Percentiles rank a stretch among this genome's conserved stretches.
Evolutionary conservation across 257 asterid genomes (phyloP).

Genomic region (Primulina eburnea): DNA sequence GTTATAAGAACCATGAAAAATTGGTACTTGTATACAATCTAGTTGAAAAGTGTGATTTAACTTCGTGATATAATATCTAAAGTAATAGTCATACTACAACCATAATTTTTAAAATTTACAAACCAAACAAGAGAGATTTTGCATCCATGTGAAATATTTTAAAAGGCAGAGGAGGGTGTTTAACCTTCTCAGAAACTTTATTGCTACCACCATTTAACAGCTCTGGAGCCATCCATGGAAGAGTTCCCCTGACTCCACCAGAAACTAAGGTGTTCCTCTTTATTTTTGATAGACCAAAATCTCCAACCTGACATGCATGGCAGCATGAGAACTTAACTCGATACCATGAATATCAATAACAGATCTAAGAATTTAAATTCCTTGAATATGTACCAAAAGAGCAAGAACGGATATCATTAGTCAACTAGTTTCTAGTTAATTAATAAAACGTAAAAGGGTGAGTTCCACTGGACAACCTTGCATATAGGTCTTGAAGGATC

Average conservation of each 20-base stretch:
- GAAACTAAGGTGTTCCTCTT: slow-evolving; percentile 90
- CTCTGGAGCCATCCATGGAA: slow-evolving; percentile 99
- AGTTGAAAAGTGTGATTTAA: neutral
- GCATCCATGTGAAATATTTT: neutral
- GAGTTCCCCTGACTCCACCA: slow-evolving; percentile 96
- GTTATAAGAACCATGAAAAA: slow-evolving; percentile 21
- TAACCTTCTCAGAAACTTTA: slow-evolving; percentile 89
- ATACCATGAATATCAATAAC: slow-evolving; percentile 4
- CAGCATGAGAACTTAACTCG: slow-evolving; percentile 22
- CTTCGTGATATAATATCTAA: too few relatives aligned
- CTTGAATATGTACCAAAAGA: neutral
- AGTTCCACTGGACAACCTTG: slow-evolving; percentile 49
- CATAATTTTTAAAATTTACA: too few relatives aligned
- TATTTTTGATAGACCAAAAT: slow-evolving; percentile 89
- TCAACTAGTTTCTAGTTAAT: slow-evolving; percentile 4
- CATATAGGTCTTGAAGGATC: slow-evolving; percentile 93
- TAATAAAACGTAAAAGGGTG: neutral
- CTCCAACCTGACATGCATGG: slow-evolving; percentile 66
- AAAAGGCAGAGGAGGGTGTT: neutral
- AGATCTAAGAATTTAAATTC: neutral
- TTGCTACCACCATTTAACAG: slow-evolving; percentile 85
- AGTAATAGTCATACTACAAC: neutral
- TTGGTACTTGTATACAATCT: neutral
- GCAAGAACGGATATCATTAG: slow-evolving; percentile 8
- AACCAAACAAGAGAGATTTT: neutral